phyloP scores from a whole-genome alignment of 1,284 basidiomycete species.

The Pseudozyma tsukubaensis region DNA sequence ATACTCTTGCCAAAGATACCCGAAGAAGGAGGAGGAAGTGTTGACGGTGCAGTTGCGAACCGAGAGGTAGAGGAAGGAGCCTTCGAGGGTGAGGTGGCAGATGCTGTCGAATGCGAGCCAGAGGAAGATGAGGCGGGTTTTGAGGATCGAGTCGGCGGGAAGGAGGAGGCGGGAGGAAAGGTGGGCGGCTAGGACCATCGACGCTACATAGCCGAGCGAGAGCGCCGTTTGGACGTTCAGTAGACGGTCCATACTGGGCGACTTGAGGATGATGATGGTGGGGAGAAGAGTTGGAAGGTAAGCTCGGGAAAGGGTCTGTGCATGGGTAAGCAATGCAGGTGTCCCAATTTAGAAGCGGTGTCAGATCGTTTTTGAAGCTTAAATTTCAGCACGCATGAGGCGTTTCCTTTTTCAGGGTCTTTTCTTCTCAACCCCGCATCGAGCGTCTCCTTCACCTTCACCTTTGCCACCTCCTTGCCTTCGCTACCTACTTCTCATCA shows the following conservation, averaged over 20 bases:
- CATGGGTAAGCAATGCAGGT: constrained; percentile 1
- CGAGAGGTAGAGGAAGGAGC: constrained; percentile 60
- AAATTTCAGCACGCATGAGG: no score
- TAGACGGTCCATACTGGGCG: constrained; percentile 31
- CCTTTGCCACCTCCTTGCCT: not conserved
- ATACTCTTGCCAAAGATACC: constrained; percentile 63
- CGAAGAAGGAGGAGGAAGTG: constrained; percentile 51
- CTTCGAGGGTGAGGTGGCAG: constrained; percentile 61
- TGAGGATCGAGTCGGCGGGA: constrained; percentile 9
- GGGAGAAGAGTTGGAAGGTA: not conserved
- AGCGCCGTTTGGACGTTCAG: constrained; percentile 45
- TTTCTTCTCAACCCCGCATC: not conserved
- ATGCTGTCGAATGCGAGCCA: constrained; percentile 65
- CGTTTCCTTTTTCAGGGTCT: constrained; percentile 5
- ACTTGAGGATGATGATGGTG: constrained; percentile 3
- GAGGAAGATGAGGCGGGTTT: constrained; percentile 44
- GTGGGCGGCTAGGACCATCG: constrained; percentile 33
- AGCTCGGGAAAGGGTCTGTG: constrained; percentile 14
- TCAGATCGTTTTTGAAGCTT: no score
- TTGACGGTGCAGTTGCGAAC: constrained; percentile 50
- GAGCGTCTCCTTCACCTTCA: not conserved
- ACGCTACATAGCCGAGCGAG: constrained; percentile 50
- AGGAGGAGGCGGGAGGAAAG: constrained; percentile 25
- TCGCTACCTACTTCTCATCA: not conserved
- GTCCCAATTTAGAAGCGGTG: no score